Conservation (phyloP, 495 filamentous ascomycete species). For the Durotheca rogersii region DNA sequence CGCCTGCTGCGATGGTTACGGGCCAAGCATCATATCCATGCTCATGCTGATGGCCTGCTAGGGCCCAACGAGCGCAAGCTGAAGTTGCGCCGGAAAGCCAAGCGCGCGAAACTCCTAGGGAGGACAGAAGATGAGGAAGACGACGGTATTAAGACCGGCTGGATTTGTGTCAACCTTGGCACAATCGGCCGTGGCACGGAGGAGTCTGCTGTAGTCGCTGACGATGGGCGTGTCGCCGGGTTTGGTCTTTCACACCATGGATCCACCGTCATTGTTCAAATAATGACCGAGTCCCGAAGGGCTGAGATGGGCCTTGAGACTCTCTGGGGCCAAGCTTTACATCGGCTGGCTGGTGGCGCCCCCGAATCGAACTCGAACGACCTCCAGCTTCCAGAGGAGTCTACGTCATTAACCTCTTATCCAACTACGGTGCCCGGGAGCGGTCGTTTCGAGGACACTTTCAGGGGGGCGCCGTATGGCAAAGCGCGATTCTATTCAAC, state of each 20-base stretch:
- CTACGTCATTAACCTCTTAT: conserved; percentile 28
- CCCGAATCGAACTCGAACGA: conserved; percentile 16
- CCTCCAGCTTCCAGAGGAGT: conserved; percentile 32
- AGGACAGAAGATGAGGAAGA: conserved; percentile 52
- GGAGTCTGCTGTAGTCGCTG: conserved; percentile 43
- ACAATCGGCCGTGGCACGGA: conserved; percentile 55
- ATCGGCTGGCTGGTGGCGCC: conserved; percentile 35
- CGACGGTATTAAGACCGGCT: conserved; percentile 85
- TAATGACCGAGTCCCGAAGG: conserved; percentile 84
- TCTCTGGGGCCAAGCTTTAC: conserved; percentile 66
- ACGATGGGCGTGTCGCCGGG: conserved; percentile 60
- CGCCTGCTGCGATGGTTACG: conserved; percentile 84
- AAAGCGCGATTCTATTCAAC: conserved; percentile 28
- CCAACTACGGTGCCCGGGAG: conserved; percentile 4
- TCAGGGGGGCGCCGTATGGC: conserved; percentile 14
- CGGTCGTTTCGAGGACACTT: conserved; percentile 12
- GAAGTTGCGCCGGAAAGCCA: conserved; percentile 76
- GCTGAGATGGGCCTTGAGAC: conserved; percentile 79
- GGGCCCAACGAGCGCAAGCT: conserved; percentile 89
- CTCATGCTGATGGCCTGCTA: conserved; percentile 82
- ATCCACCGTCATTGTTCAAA: conserved; percentile 73
- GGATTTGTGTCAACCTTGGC: conserved; percentile 92
- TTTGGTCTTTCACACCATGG: conserved; percentile 68
- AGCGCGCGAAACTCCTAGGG: conserved; percentile 72
- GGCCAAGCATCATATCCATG: conserved; percentile 63